Base-by-base conservation (phyloP, 257 asterid genomes). In the Rehmannia glutinosa region DNA sequence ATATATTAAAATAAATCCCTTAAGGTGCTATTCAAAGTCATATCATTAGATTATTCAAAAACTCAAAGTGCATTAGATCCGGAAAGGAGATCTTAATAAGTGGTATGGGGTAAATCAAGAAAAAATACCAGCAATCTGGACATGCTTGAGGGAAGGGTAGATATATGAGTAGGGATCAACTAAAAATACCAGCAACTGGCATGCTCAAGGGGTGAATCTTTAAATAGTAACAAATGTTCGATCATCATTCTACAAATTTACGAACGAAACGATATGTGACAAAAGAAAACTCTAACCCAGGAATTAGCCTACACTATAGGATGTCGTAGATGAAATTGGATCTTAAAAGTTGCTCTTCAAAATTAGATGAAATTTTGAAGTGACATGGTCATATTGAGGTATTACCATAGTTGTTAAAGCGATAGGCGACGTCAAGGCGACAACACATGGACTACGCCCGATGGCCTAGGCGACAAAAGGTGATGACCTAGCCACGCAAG, bases 11-110 rank as follows among this genome's bases (percentile, higher is more conserved):
- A 52, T 62, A 54, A 6, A 61, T 43, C 46, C 25, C 27, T 52
- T 49, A 43, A 59, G 63, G 55, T 64, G 62, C 69, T 17, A 69
- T 35, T 9, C 42, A 0, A 54, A 32, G 61, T 43, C 21, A 21
- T 30, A 24, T 23, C 36, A 47, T 33, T 46, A 57, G 33, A 24
- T n/a, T n/a, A n/a, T n/a, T n/a, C n/a, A n/a, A n/a, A n/a, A n/a
- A n/a, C n/a, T n/a, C n/a, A n/a, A n/a, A n/a, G n/a, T n/a, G n/a
- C n/a, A n/a, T n/a, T n/a, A 19, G 13, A 46, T 8, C 43, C 13
- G 20, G 21, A 56, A 66, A 54, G 36, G 59, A 10, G 54, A 32
- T 52, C 25, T 67, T 73, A 46, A 52, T 32, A 67, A 66, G 21
- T 73, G 36, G 32, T 6, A 45, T 8, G 49, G 55, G 51, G 52